Conservation (phyloP, 1,284 basidiomycete genomes). For the Sporisorium reilianum region DNA sequence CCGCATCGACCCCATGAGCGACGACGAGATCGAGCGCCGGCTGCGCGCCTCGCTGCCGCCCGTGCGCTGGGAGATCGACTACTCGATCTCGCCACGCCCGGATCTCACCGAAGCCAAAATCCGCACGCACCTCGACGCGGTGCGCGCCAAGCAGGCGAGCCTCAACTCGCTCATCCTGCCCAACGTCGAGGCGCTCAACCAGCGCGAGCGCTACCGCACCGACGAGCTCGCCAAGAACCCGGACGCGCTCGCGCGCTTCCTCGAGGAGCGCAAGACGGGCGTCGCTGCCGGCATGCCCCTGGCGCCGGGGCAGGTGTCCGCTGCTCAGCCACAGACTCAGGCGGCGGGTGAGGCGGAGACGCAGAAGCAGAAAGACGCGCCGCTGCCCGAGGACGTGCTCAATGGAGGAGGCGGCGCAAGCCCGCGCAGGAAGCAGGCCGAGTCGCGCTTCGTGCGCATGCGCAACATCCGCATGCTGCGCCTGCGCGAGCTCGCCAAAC, state of each 20-base stretch:
- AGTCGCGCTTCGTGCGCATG: constrained; percentile 46
- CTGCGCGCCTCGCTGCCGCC: constrained; percentile 27
- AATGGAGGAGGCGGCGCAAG: neutral
- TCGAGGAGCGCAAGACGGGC: constrained; percentile 56
- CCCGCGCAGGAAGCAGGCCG: constrained; percentile 30
- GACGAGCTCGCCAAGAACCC: constrained; percentile 47
- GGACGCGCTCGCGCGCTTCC: constrained; percentile 54
- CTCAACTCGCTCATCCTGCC: constrained; percentile 58
- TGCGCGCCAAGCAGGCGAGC: constrained; percentile 41
- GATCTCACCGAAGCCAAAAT: constrained; percentile 51
- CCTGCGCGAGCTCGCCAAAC: constrained; percentile 53
- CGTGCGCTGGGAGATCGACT: constrained; percentile 60
- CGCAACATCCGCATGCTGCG: constrained; percentile 41
- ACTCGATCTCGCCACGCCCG: constrained; percentile 52
- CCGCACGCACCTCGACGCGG: constrained; percentile 43
- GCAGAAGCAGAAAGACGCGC: neutral
- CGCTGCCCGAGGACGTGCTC: constrained; percentile 16
- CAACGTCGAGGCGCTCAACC: constrained; percentile 65
- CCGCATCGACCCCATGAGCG: constrained; percentile 34
- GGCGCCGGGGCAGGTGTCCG: constrained; percentile 57
- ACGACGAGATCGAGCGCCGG: constrained; percentile 56
- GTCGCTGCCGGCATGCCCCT: constrained; percentile 62
- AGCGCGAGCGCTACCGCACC: constrained; percentile 53
- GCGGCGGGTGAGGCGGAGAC: neutral
- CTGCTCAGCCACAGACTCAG: neutral